These are phyloP conservation scores for Akebia trifoliata DNA, from an alignment of 164 flowering plant species.

Conservation along the genomic window DNA sequence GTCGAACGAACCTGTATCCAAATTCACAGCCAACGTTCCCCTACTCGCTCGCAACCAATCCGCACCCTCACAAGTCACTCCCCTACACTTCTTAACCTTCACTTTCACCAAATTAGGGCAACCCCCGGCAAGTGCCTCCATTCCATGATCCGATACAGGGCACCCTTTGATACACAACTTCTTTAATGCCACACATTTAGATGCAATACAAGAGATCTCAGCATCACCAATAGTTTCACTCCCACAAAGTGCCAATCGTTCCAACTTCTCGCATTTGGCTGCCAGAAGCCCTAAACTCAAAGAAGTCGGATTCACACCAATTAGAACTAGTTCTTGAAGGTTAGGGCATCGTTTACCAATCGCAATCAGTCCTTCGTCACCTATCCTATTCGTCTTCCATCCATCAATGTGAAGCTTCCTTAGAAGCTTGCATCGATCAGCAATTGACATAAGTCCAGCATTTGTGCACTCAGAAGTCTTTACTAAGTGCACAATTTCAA, in stretches of 20 bases:
- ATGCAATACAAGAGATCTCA: conserved; percentile 62
- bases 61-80: conserved; percentile 51
- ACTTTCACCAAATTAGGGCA: conserved; percentile 81
- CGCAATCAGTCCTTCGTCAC: conserved; percentile 65
- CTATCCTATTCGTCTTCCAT: conserved; percentile 74
- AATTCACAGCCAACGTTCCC: conserved; percentile 43
- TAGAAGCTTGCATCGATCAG: conserved; percentile 49
- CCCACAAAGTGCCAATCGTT: conserved; percentile 74
- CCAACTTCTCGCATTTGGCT: conserved; percentile 48
- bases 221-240: conserved; percentile 67
- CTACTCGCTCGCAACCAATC: conserved; percentile 51
- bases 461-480: conserved; percentile 72
- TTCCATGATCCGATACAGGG: conserved; percentile 61
- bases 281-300: conserved; percentile 51
- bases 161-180: conserved; percentile 81
- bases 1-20: conserved; percentile 46
- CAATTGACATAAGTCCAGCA: conserved; percentile 42
- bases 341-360: conserved; percentile 50
- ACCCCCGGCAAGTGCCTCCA: conserved; percentile 65
- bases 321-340: conserved; percentile 70
- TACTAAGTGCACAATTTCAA: conserved; percentile 63
- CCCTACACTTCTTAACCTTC: conserved; percentile 80
- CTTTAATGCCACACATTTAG: conserved; percentile 61
- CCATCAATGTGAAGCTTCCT: conserved; percentile 87
- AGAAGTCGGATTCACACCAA: conserved; percentile 60